These are phyloP conservation scores for Mortierella sp. DNA, from an alignment of 371 early-diverging fungal species.

Conservation along the genomic window DNA sequence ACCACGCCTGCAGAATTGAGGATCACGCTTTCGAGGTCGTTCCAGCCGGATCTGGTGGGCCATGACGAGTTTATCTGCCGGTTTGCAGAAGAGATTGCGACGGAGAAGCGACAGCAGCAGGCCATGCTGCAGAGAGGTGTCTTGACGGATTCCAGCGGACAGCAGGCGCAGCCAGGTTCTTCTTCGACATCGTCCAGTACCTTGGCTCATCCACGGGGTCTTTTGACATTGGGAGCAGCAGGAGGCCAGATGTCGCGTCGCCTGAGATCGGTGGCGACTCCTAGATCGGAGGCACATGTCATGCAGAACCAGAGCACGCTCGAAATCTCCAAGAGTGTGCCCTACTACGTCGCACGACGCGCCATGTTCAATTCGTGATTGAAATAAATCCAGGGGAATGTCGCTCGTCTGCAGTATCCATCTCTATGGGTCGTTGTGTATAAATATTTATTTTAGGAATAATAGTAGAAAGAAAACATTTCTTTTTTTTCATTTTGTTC, in stretches of 20 bases:
- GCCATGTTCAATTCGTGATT: slow-evolving; percentile 21
- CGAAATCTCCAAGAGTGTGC: slow-evolving; percentile 40
- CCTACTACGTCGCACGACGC: slow-evolving; percentile 34
- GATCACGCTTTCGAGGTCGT: slow-evolving; percentile 46
- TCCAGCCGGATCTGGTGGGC: slow-evolving; percentile 49
- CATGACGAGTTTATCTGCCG: slow-evolving; percentile 58
- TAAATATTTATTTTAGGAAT: no score
- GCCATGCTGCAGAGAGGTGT: not conserved
- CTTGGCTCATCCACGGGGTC: not conserved
- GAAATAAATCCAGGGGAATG: no score
- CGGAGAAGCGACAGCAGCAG: slow-evolving; percentile 32
- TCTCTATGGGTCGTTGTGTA: no score
- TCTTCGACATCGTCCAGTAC: not conserved
- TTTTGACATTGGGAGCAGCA: not conserved
- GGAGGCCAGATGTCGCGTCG: not conserved
- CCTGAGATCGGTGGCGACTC: not conserved
- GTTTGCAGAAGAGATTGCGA: slow-evolving; percentile 49
- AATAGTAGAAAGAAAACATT: not conserved
- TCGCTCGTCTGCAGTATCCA: no score
- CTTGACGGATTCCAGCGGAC: not conserved
- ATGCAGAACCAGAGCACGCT: slow-evolving; percentile 49
- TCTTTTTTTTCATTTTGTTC: not conserved
- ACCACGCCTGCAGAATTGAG: slow-evolving; percentile 33
- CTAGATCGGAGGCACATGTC: slow-evolving; percentile 1
- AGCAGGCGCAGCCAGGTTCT: not conserved